Evolutionary conservation across 768 basidiomycete genomes (phyloP), one percentile per base, ranked within the genome.

Genomic region (Tremella yokohamensis): DNA sequence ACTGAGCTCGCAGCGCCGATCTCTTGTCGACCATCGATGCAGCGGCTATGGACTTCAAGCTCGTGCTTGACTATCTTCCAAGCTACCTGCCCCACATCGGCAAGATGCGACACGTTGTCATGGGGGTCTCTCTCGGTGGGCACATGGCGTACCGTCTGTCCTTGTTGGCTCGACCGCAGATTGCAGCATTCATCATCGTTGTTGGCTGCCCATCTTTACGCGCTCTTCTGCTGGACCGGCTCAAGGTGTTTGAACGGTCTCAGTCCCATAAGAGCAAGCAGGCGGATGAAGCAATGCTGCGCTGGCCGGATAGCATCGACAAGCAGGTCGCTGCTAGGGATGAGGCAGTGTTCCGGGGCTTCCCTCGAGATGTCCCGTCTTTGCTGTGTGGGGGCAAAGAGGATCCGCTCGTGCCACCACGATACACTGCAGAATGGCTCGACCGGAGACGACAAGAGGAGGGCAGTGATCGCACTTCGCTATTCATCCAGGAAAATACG

Each of bases 361-460:
- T 45, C 22, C 42, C 42, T 4, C n/a, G 42, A 45, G 22, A 45
- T 15, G 15, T 45, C 15, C 42, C 42, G 4, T 4, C 22, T 18
- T 45, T 45, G 42, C n/a, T 45, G 42, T 45, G 42, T 45, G 42
- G 42, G 4, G 42, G 42, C 42, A 45, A 45, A 22, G 18, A 18
- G n/a, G 42, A 45, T 45, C 42, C 42, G 22, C 22, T 45, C 8
- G 42, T 45, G 18, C 42, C 42, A 15, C n/a, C 42, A 18, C 42
- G n/a, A 6, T 45, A 18, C 18, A 45, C 42, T 18, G 42, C 22
- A 15, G 42, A 45, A 18, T 45, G 42, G 42, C 22, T 45, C 18
- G 42, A 45, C 4, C 42, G 42, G 6, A 45, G 42, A 22, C 18
- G 42, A 45, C n/a, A 18, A 45, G 42, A 4, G 42, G 22, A 22